phyloP scores from a whole-genome alignment of 345 rosid species.

The Conringia planisiliqua region DNA sequence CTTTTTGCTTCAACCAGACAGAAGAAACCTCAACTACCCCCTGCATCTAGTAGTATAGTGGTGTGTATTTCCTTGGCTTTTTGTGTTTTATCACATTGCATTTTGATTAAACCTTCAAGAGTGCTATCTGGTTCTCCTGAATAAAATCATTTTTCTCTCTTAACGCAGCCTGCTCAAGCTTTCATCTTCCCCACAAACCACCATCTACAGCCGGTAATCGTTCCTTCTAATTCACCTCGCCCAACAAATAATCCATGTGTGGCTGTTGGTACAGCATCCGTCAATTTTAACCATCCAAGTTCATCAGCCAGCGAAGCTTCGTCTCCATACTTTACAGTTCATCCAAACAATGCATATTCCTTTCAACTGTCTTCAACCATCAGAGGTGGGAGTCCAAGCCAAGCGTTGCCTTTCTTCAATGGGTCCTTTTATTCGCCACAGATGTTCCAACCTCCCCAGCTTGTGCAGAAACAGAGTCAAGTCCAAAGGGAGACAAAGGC shows the following conservation, averaged over 20 bases:
- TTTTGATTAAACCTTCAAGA: neutral
- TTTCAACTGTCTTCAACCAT: conserved; percentile 37
- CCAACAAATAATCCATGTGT: conserved; percentile 30
- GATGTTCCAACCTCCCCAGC: conserved; percentile 46
- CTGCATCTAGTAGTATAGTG: conserved; percentile 38
- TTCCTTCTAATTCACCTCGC: conserved; percentile 32
- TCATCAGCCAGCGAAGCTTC: conserved; percentile 39
- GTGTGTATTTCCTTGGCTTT: conserved; percentile 32
- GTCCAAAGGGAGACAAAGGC: conserved; percentile 37
- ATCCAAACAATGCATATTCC: conserved; percentile 47
- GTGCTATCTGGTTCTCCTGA: neutral
- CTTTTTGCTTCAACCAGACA: conserved; percentile 19
- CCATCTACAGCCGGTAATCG: conserved; percentile 33
- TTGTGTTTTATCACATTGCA: neutral
- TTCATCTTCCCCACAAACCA: conserved; percentile 46
- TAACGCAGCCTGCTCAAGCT: conserved; percentile 47
- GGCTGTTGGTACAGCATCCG: conserved; percentile 35
- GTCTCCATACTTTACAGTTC: conserved; percentile 41
- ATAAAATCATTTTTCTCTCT: neutral
- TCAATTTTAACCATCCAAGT: conserved; percentile 46
- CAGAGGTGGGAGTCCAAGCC: conserved; percentile 42
- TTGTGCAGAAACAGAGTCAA: conserved; percentile 42
- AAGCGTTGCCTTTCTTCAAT: conserved; percentile 44
- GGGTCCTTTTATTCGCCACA: conserved; percentile 54
- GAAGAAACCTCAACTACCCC: conserved; percentile 39